These are phyloP conservation scores for Tricholoma sp. DNA, from an alignment of 768 basidiomycete species.

Conservation along the genomic window DNA sequence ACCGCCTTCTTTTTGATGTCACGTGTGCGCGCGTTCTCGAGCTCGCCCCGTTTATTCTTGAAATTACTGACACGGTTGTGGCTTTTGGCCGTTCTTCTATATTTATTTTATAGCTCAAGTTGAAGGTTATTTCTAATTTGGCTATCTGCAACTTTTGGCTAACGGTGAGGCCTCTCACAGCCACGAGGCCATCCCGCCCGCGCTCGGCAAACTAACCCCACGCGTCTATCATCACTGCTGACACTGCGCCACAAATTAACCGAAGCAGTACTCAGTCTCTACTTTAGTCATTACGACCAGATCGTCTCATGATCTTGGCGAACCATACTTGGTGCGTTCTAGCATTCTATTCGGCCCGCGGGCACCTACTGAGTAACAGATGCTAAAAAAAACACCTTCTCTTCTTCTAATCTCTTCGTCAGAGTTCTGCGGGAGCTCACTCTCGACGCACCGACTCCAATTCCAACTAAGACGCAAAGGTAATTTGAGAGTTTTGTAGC, in stretches of 20 bases:
- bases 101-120: too few relatives aligned
- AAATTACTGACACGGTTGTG: too few relatives aligned
- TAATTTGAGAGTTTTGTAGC: background rate
- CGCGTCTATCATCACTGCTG: slow-evolving; percentile 7
- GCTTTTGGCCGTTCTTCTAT: too few relatives aligned
- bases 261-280: slow-evolving; percentile 9
- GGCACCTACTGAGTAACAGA: background rate
- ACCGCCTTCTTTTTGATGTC: slow-evolving; percentile 17
- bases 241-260: slow-evolving; percentile 25
- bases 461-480: background rate
- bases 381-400: slow-evolving; percentile 4
- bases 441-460: background rate
- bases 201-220: slow-evolving; percentile 17
- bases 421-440: slow-evolving; percentile 3
- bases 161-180: too few relatives aligned
- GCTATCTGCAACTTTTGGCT: too few relatives aligned
- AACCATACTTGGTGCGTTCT: background rate
- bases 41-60: too few relatives aligned
- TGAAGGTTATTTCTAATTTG: too few relatives aligned
- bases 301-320: slow-evolving; percentile 12
- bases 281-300: slow-evolving; percentile 1
- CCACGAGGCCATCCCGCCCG: too few relatives aligned
- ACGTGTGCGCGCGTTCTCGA: slow-evolving; percentile 14
- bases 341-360: slow-evolving; percentile 17
- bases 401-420: slow-evolving; percentile 6